These are phyloP conservation scores for Trichoderma sp. DNA, from an alignment of 2,329 filamentous ascomycete genomes.

Conservation along the genomic window DNA sequence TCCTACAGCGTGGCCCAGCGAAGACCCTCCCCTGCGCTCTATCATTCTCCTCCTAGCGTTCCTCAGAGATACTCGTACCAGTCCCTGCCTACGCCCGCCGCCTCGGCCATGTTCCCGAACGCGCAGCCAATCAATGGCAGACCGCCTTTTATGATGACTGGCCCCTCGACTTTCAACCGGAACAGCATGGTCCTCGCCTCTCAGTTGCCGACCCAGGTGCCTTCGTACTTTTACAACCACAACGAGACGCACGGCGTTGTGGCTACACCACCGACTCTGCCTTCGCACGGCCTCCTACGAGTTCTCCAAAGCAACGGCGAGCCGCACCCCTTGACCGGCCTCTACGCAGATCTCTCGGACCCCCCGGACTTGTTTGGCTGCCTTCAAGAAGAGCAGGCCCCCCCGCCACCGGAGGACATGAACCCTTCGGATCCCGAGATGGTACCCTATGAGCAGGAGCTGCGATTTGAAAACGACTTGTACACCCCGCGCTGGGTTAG, in stretches of 20 bases:
- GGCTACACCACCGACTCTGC: slow-evolving; percentile 50
- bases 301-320: slow-evolving; percentile 75
- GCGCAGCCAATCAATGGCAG: slow-evolving; percentile 56
- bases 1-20: slow-evolving; percentile 60
- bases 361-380: slow-evolving; percentile 76
- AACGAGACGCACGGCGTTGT: slow-evolving; percentile 53
- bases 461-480: slow-evolving; percentile 76
- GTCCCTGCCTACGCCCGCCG: slow-evolving; percentile 19
- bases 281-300: slow-evolving; percentile 71
- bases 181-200: slow-evolving; percentile 58
- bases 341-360: slow-evolving; percentile 71
- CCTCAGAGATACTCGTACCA: slow-evolving; percentile 56
- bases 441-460: slow-evolving; percentile 73
- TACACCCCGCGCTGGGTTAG: slow-evolving; percentile 84
- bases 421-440: slow-evolving; percentile 73
- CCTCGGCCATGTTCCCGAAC: slow-evolving; percentile 40
- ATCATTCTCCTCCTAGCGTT: slow-evolving; percentile 58
- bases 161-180: slow-evolving; percentile 49
- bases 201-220: slow-evolving; percentile 49
- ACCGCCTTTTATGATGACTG: slow-evolving; percentile 54
- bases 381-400: slow-evolving; percentile 68
- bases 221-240: slow-evolving; percentile 48
- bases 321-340: slow-evolving; percentile 62
- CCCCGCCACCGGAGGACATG: slow-evolving; percentile 78
- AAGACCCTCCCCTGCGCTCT: slow-evolving; percentile 56